Evolutionary conservation across 306 rosid species (phyloP).

Genomic region (Styphnolobium japonicum): DNA sequence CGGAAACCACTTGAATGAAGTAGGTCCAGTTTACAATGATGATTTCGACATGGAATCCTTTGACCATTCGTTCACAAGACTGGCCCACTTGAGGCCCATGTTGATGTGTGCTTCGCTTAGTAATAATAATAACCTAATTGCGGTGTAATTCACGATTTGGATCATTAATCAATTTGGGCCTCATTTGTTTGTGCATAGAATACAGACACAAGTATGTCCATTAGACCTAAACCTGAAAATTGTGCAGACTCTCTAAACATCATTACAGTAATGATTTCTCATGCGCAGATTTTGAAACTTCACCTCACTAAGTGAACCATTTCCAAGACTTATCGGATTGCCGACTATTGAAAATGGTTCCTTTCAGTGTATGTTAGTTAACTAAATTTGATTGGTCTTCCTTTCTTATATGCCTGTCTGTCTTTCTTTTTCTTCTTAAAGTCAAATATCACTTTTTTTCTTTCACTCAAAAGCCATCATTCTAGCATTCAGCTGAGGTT

Average conservation of each 20-base stretch:
- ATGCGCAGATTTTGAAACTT: slow-evolving; percentile 9
- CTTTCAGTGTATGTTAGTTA: slow-evolving; percentile 18
- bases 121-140: neutral
- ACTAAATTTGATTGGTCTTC: slow-evolving; percentile 7
- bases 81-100: slow-evolving; percentile 19
- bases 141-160: neutral
- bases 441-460: neutral
- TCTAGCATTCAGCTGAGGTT: slow-evolving; percentile 1
- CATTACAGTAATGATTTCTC: slow-evolving; percentile 10
- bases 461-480: slow-evolving; percentile 4
- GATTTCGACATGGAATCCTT: neutral
- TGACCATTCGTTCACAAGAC: neutral
- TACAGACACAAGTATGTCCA: neutral
- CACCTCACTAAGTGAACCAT: slow-evolving; percentile 18
- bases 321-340: neutral
- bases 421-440: neutral
- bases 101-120: neutral
- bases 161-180: neutral
- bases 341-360: slow-evolving; percentile 25
- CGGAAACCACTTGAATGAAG: slow-evolving; percentile 4
- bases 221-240: neutral
- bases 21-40: slow-evolving; percentile 20
- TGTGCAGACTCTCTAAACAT: neutral
- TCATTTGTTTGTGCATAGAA: neutral
- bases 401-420: neutral